Evolutionary conservation across 2,329 filamentous ascomycete genomes (phyloP).

Genomic region (Aspergillus awamori): DNA sequence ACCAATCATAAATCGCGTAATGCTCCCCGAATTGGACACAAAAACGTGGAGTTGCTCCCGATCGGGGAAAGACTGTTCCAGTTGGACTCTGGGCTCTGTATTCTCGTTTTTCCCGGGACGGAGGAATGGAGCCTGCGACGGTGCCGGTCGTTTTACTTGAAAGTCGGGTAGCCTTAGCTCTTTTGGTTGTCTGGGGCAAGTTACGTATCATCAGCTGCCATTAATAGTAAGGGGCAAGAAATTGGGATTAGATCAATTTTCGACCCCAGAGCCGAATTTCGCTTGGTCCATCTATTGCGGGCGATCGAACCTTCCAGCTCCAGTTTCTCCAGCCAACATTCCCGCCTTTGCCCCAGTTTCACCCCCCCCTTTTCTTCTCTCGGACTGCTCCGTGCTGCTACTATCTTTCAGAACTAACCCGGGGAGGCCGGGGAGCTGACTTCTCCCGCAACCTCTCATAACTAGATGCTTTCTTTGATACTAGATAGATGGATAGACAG

Average conservation of each 20-base stretch:
- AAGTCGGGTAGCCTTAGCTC: not conserved
- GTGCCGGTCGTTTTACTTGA: not conserved
- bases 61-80: not conserved
- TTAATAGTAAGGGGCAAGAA: not conserved
- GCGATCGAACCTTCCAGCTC: slow-evolving; percentile 4
- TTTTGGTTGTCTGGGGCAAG: not conserved
- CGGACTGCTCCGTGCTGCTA: not conserved
- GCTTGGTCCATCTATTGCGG: not conserved
- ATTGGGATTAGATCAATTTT: not conserved
- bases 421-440: not conserved
- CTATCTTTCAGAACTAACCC: not conserved
- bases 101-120: not conserved
- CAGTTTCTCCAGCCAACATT: not conserved
- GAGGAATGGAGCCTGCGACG: not conserved
- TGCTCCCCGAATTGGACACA: not conserved
- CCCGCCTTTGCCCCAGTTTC: not conserved
- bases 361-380: not conserved
- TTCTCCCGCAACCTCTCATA: no score
- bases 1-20: not conserved
- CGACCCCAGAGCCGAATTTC: not conserved
- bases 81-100: not conserved
- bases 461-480: no score
- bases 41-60: not conserved
- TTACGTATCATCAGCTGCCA: not conserved
- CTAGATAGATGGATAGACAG: no score